Conservation (phyloP, 305 asterid genomes). For the Ilex paraguariensis region DNA sequence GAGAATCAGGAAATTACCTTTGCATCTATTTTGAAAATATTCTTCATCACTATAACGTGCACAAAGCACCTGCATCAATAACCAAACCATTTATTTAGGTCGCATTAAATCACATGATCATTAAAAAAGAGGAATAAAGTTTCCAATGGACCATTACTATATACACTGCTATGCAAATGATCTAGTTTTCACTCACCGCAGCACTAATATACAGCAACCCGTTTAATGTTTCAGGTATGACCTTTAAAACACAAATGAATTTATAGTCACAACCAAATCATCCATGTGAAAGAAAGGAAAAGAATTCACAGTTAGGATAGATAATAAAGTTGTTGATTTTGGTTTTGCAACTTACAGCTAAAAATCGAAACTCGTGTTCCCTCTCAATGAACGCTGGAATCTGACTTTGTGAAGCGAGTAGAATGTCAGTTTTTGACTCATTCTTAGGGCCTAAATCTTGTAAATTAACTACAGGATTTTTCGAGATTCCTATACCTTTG, state of each 20-base stretch:
- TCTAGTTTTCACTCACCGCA: conserved; percentile 44
- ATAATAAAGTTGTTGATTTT: not conserved
- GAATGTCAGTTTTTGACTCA: conserved; percentile 14
- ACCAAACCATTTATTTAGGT: not conserved
- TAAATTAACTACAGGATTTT: not conserved
- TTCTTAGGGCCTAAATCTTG: conserved; percentile 12
- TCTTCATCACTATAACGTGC: conserved; percentile 78
- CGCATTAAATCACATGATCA: not conserved
- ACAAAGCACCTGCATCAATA: conserved; percentile 58
- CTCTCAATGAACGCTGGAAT: conserved; percentile 82
- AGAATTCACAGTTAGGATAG: not conserved
- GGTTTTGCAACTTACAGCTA: conserved; percentile 61
- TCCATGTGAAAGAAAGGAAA: not conserved
- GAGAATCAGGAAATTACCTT: conserved; percentile 36
- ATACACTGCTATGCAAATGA: not conserved
- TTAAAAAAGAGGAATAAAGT: too few species aligned
- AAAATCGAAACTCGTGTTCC: conserved; percentile 93
- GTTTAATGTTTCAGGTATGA: conserved; percentile 76
- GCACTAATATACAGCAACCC: conserved; percentile 66
- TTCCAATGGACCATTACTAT: too few species aligned
- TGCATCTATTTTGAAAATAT: conserved; percentile 61
- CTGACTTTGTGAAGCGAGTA: conserved; percentile 38
- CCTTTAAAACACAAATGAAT: conserved; percentile 35
- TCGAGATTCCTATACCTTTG: conserved; percentile 50
- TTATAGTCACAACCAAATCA: not conserved